Evolutionary conservation across 2,329 filamentous ascomycete genomes (phyloP), one percentile per base, ranked within the genome.

Genomic region (Trichoderma oligosporum): DNA sequence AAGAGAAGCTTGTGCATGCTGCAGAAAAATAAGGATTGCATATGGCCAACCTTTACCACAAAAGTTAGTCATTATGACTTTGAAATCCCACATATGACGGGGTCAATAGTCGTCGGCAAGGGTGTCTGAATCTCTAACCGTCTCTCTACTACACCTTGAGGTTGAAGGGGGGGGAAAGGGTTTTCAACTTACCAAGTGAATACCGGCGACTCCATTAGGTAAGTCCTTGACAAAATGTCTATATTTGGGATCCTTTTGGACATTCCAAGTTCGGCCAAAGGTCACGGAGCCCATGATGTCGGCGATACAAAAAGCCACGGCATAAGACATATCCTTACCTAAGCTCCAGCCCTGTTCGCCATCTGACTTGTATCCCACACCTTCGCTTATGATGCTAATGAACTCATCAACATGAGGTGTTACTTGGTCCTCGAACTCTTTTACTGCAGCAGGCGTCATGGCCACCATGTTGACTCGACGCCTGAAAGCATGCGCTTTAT

Each of bases 261-360:
- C 51, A 8, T 61, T 57, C 53, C 57, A 61, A 11, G 57, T 60
- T 31, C 48, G 52, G 7, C 57, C 57, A 49, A 60, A 60, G 8
- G 60, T 60, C 29, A 61, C 44, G n/a, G 51, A 61, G 31, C 60
- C 60, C 60, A 60, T 61, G 6, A 61, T 61, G 25, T 61, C 58
- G 29, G 60, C 53, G 33, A 61, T 60, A 18, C 58, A 60, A 27
- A 57, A 60, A 22, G 52, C 58, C n/a, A 61, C 46, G n/a, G 41
- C 29, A 20, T 48, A 49, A 1, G 53, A 53, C 52, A 61, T 57
- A 22, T 61, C 57, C 16, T 60, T 52, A 9, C 51, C 46, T 4
- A 22, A 20, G 25, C 57, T 54, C 60, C 60, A 61, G 29, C 60
- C 58, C 7, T 41, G 7, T 16, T 61, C 48, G 18, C 53, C 57